Base-by-base conservation (phyloP, 208 protist species). In the Crithidia bombi region DNA sequence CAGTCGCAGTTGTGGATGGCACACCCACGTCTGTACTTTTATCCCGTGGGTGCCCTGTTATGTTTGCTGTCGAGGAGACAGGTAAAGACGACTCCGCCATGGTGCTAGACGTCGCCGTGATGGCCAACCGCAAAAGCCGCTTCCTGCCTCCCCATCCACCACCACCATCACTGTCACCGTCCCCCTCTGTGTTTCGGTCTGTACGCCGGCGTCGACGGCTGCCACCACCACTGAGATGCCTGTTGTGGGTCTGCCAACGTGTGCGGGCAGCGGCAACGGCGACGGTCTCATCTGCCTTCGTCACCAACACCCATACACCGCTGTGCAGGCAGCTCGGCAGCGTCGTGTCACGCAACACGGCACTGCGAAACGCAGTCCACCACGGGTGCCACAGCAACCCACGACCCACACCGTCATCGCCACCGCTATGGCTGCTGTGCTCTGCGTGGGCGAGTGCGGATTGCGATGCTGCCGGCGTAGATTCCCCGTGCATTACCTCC, bases 301-400 rank as follows among this genome's bases (percentile, higher is more conserved):
- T 73, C 14, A 83, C 61, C 19, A 90, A 70, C 1, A 64, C 30
- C 75, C 79, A 85, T 23, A 78, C 54, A 14, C 66, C 81, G 0
- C 55, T 41, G 39, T 74, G 61, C 2, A 90, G 70, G 57, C 83
- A 78, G 9, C 75, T 81, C 10, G 85, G 79, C 46, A 90, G 70
- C 46, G 61, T 64, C n/a, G 63, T 33, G 58, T 90, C 78, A 19
- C 74, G 57, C 64, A 90, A 61, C 23, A 90, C 85, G 54, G 61
- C 70, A 15, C 26, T n/a, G 17, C 80, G 75, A 43, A 90, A 87
- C 9, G 71, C 50, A 0, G 67, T 70, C 85, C 85, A 90, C 85
- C 85, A 90, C 35, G 64, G 68, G 14, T 75, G 44, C 61, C 61
- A 69, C 49, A n/a, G 0, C 51, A 0, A n/a, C n/a, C n/a, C n/a